Evolutionary conservation across 768 basidiomycete genomes (phyloP).

Genomic region (Mycena venus): DNA sequence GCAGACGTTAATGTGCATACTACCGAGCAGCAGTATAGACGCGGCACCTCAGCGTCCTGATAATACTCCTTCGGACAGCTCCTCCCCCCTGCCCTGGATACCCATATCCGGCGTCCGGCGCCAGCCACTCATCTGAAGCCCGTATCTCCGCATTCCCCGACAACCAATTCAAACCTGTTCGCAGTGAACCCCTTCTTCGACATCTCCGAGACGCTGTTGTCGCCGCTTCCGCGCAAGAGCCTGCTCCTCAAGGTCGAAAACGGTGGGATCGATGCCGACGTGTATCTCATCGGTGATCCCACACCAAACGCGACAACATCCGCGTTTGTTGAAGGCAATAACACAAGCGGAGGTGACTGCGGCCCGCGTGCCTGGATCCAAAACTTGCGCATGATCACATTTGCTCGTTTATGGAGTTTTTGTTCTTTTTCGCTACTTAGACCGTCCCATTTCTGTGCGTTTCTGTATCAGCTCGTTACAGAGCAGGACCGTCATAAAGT

Average conservation of each 20-base stretch:
- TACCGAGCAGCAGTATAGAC: not conserved
- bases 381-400: not conserved
- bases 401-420: not conserved
- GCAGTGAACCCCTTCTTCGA: too few relatives aligned
- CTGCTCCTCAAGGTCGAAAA: slow-evolving; percentile 54
- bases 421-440: not conserved
- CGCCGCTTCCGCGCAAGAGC: slow-evolving; percentile 53
- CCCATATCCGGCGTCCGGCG: not conserved
- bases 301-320: not conserved
- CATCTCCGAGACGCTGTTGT: slow-evolving; percentile 53
- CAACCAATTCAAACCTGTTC: slow-evolving; percentile 50
- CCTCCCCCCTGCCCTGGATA: not conserved
- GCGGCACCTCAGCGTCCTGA: not conserved
- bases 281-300: slow-evolving; percentile 49
- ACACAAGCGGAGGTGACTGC: too few relatives aligned
- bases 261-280: slow-evolving; percentile 57
- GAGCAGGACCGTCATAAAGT: not conserved
- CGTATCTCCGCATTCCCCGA: slow-evolving; percentile 20
- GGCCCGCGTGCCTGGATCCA: too few relatives aligned
- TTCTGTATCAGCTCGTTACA: not conserved
- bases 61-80: not conserved
- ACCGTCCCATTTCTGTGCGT: not conserved
- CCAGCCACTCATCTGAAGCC: slow-evolving; percentile 13
- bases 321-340: too few relatives aligned
- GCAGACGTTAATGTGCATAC: not conserved